Conservation (phyloP, 192 early-diverging fungal genomes). For the Podila clonocystis region DNA sequence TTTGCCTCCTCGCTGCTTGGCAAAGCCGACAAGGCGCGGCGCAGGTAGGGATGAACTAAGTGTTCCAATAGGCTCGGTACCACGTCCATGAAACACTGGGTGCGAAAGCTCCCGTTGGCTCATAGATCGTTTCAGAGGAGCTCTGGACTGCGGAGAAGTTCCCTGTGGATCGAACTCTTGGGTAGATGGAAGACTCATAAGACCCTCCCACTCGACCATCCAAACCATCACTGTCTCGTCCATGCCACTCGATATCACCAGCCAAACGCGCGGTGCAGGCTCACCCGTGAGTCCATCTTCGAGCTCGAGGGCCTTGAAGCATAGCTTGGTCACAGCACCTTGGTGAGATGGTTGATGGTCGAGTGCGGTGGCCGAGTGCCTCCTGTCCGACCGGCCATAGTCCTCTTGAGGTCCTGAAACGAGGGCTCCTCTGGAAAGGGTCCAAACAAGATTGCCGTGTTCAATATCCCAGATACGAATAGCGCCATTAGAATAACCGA, state of each 20-base stretch:
- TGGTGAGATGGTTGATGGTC: conserved; percentile 41
- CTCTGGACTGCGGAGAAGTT: not conserved
- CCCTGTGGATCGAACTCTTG: not conserved
- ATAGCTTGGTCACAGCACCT: conserved; percentile 32
- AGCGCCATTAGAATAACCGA: conserved; percentile 41
- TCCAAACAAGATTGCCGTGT: conserved; percentile 41
- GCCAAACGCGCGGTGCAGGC: conserved; percentile 43
- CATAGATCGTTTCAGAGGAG: not conserved
- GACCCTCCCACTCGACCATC: conserved; percentile 46
- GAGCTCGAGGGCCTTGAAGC: conserved; percentile 41
- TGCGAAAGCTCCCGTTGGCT: not conserved
- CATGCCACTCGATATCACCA: conserved; percentile 32
- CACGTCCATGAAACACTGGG: not conserved
- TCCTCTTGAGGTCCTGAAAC: not conserved
- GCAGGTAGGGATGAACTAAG: conserved; percentile 40
- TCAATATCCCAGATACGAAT: conserved; percentile 47
- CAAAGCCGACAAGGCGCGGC: conserved; percentile 41
- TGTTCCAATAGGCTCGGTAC: not conserved
- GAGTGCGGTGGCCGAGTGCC: conserved; percentile 1
- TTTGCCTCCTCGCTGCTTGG: conserved; percentile 41
- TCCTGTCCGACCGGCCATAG: not conserved
- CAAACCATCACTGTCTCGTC: conserved; percentile 52
- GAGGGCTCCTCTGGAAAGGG: conserved; percentile 16
- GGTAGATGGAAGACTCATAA: conserved; percentile 17
- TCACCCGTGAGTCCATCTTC: conserved; percentile 46